phyloP scores from a whole-genome alignment of 75 land plant genomes.

The Ceratopteris richardii region DNA sequence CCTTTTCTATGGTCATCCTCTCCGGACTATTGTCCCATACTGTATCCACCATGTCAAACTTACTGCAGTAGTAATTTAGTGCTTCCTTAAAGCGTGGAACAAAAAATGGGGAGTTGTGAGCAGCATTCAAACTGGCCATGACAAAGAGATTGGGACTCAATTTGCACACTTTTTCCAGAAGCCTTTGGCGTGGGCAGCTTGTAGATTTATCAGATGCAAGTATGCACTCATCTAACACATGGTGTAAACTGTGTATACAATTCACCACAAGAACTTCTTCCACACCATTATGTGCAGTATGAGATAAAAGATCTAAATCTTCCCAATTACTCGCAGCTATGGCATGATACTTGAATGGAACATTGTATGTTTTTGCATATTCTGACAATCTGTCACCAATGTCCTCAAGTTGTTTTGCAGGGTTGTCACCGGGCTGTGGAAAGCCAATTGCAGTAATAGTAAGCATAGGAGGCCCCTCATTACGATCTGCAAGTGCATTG shows the following conservation, averaged over 20 bases:
- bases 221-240: conserved; percentile 26
- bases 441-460: conserved; percentile 29
- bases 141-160: conserved; percentile 12
- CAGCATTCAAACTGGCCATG: conserved; percentile 15
- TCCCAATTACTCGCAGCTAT: conserved; percentile 30
- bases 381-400: conserved; percentile 19
- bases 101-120: conserved; percentile 32
- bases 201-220: conserved; percentile 11
- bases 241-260: conserved; percentile 19
- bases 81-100: conserved; percentile 25
- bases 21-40: conserved; percentile 19
- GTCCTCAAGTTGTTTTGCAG: conserved; percentile 23
- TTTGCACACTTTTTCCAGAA: not conserved
- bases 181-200: conserved; percentile 1
- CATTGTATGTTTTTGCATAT: conserved; percentile 15
- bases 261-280: conserved; percentile 16
- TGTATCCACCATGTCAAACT: conserved; percentile 21
- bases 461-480: conserved; percentile 27
- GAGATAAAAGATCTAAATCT: conserved; percentile 11
- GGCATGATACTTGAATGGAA: conserved; percentile 24
- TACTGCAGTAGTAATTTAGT: conserved; percentile 8
- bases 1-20: conserved; percentile 35
- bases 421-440: conserved; percentile 27
- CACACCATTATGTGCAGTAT: not conserved
- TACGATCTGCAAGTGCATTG: conserved; percentile 15